Base-by-base conservation (phyloP, 2,329 filamentous ascomycete species). In the Exserohilum turcica region DNA sequence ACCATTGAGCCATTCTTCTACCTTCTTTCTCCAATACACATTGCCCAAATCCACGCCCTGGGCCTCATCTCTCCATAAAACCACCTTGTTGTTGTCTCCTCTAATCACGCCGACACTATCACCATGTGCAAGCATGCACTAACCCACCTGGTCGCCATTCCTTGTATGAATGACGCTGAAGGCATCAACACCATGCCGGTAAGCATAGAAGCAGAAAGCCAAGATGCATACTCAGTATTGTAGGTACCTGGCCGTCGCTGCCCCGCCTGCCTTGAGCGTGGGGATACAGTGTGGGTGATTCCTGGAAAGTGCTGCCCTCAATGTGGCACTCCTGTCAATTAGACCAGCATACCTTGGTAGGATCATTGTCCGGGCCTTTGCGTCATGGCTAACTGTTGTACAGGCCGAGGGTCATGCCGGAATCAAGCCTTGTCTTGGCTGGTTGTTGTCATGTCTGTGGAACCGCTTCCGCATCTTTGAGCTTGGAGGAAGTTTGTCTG, bases 261-360 rank as follows among this genome's bases (percentile, higher is more conserved):
- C 63, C 74, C 74, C 21, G 66, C 70, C 28, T 76, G 74, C 46
- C 65, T 75, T 39, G 73, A 74, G 46, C 68, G 72, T 37, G 73
- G 73, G n/a, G 65, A 74, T 38, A 74, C 71, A 2, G 71, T 76
- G 2, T 76, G 74, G 74, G 74, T 76, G 16, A 72, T 75, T 44
- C 73, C 72, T 5, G 74, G 74, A 21, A 75, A 75, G 52, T 71
- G 69, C 58, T 76, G 74, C 54, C 70, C 72, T 6, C 61, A 70
- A 38, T 76, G 74, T 45, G 73, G 73, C 38, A 74, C 73, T 44
- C 70, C 72, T n/a, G 74, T 76, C 29, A 75, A 74, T 51, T 76
- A 63, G 48, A 18, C 7, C 12, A 39, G 15, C 13, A 13, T 35
- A 51, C 18, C 6, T 33, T 42, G 55, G 42, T 47, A 29, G 24